A percentile compares a stretch with the other conserved stretches of the same genome.
phyloP scores from a whole-genome alignment of 352 stramenopile genomes.

The Thraustochytrium sp. region DNA sequence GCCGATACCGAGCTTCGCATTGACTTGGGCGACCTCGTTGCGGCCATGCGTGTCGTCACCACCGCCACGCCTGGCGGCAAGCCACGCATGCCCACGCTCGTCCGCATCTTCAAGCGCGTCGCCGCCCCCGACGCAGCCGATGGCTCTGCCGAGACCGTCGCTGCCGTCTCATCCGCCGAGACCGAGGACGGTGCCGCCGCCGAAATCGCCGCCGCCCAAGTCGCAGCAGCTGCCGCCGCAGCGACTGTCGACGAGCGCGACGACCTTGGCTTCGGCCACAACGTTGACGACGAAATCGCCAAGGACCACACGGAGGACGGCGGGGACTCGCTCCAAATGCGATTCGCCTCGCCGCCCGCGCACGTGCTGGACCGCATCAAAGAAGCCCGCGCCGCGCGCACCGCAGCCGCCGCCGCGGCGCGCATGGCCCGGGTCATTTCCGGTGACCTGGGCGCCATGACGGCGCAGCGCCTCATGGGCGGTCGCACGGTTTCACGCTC shows the following conservation, averaged over 20 bases:
- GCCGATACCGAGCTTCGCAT: background rate
- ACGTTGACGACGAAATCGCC: too few species aligned
- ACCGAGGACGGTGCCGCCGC: too few species aligned
- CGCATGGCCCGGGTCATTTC: background rate
- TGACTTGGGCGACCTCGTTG: background rate
- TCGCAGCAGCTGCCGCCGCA: too few species aligned
- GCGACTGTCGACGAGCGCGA: too few species aligned
- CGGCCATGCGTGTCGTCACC: background rate
- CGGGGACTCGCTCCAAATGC: too few species aligned
- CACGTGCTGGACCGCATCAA: too few species aligned
- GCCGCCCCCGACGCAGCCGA: background rate
- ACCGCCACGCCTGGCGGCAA: background rate
- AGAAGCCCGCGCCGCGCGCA: background rate
- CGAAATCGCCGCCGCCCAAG: too few species aligned
- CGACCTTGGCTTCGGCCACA: too few species aligned
- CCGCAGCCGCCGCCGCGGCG: background rate
- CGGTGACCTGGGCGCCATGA: constrained; percentile 8
- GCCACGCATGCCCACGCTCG: background rate
- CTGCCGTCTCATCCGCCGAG: too few species aligned
- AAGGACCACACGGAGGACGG: too few species aligned
- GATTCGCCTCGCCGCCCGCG: too few species aligned
- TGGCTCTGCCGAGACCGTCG: background rate
- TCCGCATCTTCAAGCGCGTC: background rate
- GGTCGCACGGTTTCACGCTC: background rate
- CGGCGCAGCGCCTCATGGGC: constrained; percentile 9